Evolutionary conservation across 805 yeast genomes (phyloP), one percentile per base, ranked within the genome.

Genomic region (Ogataea pini): DNA sequence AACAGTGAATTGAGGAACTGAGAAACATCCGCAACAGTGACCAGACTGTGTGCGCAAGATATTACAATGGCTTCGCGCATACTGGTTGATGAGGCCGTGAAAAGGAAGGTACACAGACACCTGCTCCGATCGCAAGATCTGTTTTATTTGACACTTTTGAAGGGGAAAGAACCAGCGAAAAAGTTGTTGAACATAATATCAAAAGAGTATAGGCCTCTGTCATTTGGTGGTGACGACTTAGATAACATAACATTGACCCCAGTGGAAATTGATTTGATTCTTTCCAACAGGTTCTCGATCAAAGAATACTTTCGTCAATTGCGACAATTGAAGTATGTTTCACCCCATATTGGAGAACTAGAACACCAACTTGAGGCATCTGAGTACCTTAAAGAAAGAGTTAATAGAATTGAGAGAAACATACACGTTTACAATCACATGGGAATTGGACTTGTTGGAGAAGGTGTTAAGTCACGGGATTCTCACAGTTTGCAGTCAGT

Each of bases 71-170:
- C 47, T 24, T 36, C 27, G 4, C 48, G 57, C 12, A 37, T 53
- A 22, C 29, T 27, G 19, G 45, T 50, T 14, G 52, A 50, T 31
- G 49, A 44, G 19, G 14, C 3, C 10, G 25, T 36, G 22, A 50
- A 46, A 27, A 22, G 31, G 31, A 43, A 36, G 38, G 34, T 48
- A 12, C 22, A 25, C 18, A 51, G 48, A n/a, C 43, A 41, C n/a
- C 29, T 51, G 25, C 32, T 42, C 14, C 28, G 44, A 13, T 44
- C 49, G 10, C 51, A 47, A 36, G 38, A 42, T 12, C 17, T 44
- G 17, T 53, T 45, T 37, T 53, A 53, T 27, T 38, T 53, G 4
- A 41, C 51, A 2, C 38, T 32, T 22, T 18, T 53, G 27, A 47
- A 50, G 6, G 44, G 25, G 12, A 37, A 36, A 33, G 43, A 37